These are phyloP conservation scores for Coprinellus aureogranulatus DNA, from an alignment of 768 basidiomycete genomes.

Conservation along the genomic window DNA sequence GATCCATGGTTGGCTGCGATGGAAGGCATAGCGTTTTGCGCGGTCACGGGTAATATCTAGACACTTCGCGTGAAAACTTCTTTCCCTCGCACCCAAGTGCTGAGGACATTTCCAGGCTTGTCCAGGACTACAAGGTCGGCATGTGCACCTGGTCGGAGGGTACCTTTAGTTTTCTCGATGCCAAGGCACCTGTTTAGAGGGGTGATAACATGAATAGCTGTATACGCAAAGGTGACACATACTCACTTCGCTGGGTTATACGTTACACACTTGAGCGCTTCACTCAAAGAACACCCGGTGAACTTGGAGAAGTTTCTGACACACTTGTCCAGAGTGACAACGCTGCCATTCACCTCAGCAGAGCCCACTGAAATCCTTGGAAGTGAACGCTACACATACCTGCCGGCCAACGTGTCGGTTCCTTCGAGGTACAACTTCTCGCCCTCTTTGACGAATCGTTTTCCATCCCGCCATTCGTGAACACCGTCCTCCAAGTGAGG, in stretches of 20 bases:
- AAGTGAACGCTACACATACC: conserved; percentile 41
- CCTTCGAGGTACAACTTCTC: conserved; percentile 79
- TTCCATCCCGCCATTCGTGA: conserved; percentile 86
- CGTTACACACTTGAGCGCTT: conserved; percentile 85
- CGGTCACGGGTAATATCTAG: no score
- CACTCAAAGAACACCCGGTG: conserved; percentile 77
- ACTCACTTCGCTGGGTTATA: conserved; percentile 77
- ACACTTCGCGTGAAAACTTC: conserved; percentile 12
- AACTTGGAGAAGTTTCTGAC: conserved; percentile 83
- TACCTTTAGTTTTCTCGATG: conserved; percentile 78
- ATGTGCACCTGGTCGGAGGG: conserved; percentile 76
- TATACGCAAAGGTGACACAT: no score
- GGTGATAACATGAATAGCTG: not conserved
- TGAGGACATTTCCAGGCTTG: conserved; percentile 59
- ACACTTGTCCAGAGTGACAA: conserved; percentile 80
- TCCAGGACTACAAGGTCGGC: conserved; percentile 83
- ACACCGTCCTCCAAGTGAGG: conserved; percentile 80
- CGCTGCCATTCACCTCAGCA: conserved; percentile 37
- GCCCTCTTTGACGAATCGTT: conserved; percentile 77
- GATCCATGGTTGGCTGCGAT: not conserved
- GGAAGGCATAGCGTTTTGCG: not conserved
- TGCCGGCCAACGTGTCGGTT: conserved; percentile 85
- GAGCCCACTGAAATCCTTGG: not conserved
- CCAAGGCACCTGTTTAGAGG: conserved; percentile 54
- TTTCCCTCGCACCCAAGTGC: conserved; percentile 76